Evolutionary conservation across 495 filamentous ascomycete species (phyloP), one percentile per base, ranked within the genome.

Genomic region (Penicillium cosmopolitanum): DNA sequence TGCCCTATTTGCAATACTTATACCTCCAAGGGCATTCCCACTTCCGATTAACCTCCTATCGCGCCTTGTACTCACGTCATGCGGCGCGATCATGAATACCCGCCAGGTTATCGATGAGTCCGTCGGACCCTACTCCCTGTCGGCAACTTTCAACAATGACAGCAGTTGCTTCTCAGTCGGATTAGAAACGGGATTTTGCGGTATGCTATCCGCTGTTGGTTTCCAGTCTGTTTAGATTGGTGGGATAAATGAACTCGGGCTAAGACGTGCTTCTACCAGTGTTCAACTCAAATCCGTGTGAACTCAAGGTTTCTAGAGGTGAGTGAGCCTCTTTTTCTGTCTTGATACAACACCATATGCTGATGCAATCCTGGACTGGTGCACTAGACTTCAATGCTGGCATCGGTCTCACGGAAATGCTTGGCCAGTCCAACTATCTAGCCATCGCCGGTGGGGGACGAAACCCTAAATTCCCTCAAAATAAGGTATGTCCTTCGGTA

Each of bases 401-500:
- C 16, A 85, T 98, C 43, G 91, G 89, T 18, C 73, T 90, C 35
- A 93, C 86, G 13, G 87, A 90, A 70, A 96, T 96, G 91, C 87
- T 97, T 55, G 90, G 90, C 55, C 87, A 89, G 63, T 88, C 89
- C 51, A 95, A 93, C 73, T 96, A 89, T 69, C 79, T 98, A 21
- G 95, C 91, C 19, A 85, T 97, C 28, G 91, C 97, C 28, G 93
- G 94, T 55, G 95, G 95, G 55, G 94, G 95, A 40, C 88, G 82
- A 63, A 85, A 88, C 58, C 92, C 93, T 44, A 94, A 94, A 63
- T 95, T 91, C 65, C 87, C 92, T 0, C 85, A 87, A 61, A 96
- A 96, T 77, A 96, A 96, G 77, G 93, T 89, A 65, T 68, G 77
- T 60, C 59, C 48, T 10, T n/a, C 0, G 16, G 2, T 16, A 44